phyloP scores from a whole-genome alignment of 768 basidiomycete species.

The Boletus insuetus region DNA sequence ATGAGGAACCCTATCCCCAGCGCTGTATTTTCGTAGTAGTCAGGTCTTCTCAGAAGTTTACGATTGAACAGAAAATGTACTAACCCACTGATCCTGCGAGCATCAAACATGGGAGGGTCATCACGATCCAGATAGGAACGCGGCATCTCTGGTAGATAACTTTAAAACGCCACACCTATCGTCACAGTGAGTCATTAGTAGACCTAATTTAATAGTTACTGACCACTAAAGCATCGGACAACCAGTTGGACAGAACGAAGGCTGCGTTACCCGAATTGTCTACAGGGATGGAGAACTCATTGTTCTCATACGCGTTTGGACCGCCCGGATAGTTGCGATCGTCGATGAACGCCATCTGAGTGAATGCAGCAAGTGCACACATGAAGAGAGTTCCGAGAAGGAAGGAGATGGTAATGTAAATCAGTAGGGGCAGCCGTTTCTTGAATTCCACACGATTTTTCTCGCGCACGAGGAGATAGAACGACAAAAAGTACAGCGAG shows the following conservation, averaged over 20 bases:
- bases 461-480: constrained; percentile 4
- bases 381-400: constrained; percentile 18
- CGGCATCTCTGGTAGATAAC: constrained; percentile 14
- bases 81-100: constrained; percentile 7
- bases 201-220: not conserved
- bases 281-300: constrained; percentile 21
- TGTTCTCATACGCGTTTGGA: constrained; percentile 23
- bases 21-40: not conserved
- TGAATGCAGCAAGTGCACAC: constrained; percentile 16
- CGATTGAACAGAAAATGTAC: not conserved
- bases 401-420: constrained; percentile 7
- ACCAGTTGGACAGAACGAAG: constrained; percentile 12
- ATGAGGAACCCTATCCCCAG: constrained; percentile 7
- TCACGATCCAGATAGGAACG: constrained; percentile 5
- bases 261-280: constrained; percentile 9
- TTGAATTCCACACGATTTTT: constrained; percentile 3
- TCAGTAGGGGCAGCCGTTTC: not conserved
- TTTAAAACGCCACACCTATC: constrained; percentile 18
- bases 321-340: constrained; percentile 33
- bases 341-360: constrained; percentile 31
- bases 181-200: not conserved
- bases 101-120: constrained; percentile 10
- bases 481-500: constrained; percentile 6
- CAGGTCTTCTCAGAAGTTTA: not conserved
- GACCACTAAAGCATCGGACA: constrained; percentile 21